Conservation (phyloP, 768 basidiomycete species). For the Agaricus bisporus region DNA sequence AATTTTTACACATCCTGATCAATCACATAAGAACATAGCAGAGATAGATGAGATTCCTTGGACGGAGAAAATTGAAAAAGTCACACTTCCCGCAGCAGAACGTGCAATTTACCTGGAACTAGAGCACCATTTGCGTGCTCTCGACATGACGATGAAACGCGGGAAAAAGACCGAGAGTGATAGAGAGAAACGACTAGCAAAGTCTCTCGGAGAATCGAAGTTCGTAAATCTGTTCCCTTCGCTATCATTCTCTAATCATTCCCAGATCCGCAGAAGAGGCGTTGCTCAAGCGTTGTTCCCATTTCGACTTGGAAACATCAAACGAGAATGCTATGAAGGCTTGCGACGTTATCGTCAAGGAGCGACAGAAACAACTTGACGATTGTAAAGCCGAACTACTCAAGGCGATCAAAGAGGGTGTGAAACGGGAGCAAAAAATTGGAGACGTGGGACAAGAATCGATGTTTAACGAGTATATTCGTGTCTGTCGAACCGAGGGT, state of each 20-base stretch:
- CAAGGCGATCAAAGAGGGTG: constrained; percentile 55
- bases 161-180: constrained; percentile 72
- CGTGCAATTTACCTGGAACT: constrained; percentile 92
- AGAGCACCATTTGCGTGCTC: constrained; percentile 84
- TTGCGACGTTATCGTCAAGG: constrained; percentile 85
- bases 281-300: constrained; percentile 90
- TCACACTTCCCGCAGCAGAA: constrained; percentile 86
- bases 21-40: constrained; percentile 67
- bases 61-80: constrained; percentile 51
- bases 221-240: constrained; percentile 30
- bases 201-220: constrained; percentile 87
- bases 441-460: constrained; percentile 62
- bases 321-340: constrained; percentile 82
- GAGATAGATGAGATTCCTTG: constrained; percentile 96
- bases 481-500: constrained; percentile 63
- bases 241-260: not conserved
- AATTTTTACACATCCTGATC: constrained; percentile 3
- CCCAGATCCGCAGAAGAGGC: constrained; percentile 84
- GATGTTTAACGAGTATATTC: constrained; percentile 73
- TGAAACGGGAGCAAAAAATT: constrained; percentile 63
- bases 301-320: constrained; percentile 78
- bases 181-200: constrained; percentile 80
- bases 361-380: constrained; percentile 73
- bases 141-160: constrained; percentile 78
- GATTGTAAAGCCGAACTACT: constrained; percentile 74